Evolutionary conservation across 192 early-diverging fungal species (phyloP).

Genomic region (Dissophora globulifera): DNA sequence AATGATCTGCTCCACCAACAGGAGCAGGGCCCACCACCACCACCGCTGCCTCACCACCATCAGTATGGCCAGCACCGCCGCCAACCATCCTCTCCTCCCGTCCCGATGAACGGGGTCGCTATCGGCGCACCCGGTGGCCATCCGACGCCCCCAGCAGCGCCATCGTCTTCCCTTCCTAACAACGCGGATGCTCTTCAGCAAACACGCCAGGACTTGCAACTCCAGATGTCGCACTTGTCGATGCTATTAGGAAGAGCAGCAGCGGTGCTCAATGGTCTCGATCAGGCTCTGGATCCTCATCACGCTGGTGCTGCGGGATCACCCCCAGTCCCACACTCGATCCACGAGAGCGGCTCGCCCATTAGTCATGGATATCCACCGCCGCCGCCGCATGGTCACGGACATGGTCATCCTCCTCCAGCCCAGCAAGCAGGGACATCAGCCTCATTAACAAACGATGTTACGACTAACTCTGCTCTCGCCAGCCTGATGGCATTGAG

Average conservation of each 20-base stretch:
- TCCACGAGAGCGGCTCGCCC: slow-evolving; percentile 31
- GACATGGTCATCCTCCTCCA: slow-evolving; percentile 14
- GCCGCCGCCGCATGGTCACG: slow-evolving; percentile 12
- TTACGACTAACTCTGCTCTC: slow-evolving; percentile 34
- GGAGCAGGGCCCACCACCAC: slow-evolving; percentile 24
- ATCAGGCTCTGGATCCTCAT: slow-evolving; percentile 59
- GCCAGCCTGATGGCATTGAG: slow-evolving; percentile 36
- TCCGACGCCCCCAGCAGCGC: slow-evolving; percentile 9
- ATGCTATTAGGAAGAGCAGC: slow-evolving; percentile 62
- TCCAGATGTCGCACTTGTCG: slow-evolving; percentile 63
- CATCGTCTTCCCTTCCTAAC: slow-evolving; percentile 1
- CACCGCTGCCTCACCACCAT: slow-evolving; percentile 33
- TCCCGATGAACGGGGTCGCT: slow-evolving; percentile 30
- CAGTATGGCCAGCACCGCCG: slow-evolving; percentile 26
- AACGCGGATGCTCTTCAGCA: slow-evolving; percentile 62
- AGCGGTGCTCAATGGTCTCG: slow-evolving; percentile 63
- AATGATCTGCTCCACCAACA: slow-evolving; percentile 28
- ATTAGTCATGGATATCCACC: slow-evolving; percentile 26
- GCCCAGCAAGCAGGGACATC: slow-evolving; percentile 8
- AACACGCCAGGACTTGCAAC: slow-evolving; percentile 64
- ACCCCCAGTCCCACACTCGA: slow-evolving; percentile 23
- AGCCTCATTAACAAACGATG: slow-evolving; percentile 9
- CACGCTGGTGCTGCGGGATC: slow-evolving; percentile 21
- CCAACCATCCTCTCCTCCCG: slow-evolving; percentile 33
- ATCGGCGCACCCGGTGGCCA: slow-evolving; percentile 22